Evolutionary conservation across 805 yeast genomes (phyloP), one percentile per base, ranked within the genome.

Genomic region (Suhomyces sp.): DNA sequence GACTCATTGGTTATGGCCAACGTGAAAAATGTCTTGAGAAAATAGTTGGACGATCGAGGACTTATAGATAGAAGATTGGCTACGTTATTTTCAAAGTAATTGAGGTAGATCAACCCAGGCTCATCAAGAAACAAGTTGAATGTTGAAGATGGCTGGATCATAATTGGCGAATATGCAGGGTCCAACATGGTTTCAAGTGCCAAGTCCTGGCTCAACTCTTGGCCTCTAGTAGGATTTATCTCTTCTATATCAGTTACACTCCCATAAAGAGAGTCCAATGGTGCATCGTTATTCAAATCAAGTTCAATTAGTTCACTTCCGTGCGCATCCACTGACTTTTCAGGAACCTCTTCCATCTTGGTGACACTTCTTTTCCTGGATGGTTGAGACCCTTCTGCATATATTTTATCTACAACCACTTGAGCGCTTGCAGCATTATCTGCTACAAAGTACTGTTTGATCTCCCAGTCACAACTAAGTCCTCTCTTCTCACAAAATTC

Each of bases 11-110:
- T 53, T 2, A 53, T 29, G 8, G 65, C 65, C 9, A 61, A 49
- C 8, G 57, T 52, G 50, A 64, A 57, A 43, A 65, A 68, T 3
- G 72, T 66, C 31, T 60, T 59, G 27, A 63, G 44, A 45, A 67
- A 64, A 51, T 64, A 64, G 52, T 67, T 68, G 25, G 65, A 62
- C 2, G 61, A 37, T 39, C 24, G 47, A 2, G 64, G 59, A 35
- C 60, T 53, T 13, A 66, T 53, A 15, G 65, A 53, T 5, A 67
- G 47, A 7, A 55, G 17, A 7, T 49, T 44, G 13, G 67, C 60
- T 9, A 66, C 68, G 17, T 57, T 53, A 25, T 52, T 43, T 44
- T 60, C 61, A 49, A 61, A 65, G 44, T 55, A 60, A 17, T 60
- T 49, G 20, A 67, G 50, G 43, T 58, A 55, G 13, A 46, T 49